Conservation (phyloP, 2,329 filamentous ascomycete genomes). For the Albifimbria verrucaria region DNA sequence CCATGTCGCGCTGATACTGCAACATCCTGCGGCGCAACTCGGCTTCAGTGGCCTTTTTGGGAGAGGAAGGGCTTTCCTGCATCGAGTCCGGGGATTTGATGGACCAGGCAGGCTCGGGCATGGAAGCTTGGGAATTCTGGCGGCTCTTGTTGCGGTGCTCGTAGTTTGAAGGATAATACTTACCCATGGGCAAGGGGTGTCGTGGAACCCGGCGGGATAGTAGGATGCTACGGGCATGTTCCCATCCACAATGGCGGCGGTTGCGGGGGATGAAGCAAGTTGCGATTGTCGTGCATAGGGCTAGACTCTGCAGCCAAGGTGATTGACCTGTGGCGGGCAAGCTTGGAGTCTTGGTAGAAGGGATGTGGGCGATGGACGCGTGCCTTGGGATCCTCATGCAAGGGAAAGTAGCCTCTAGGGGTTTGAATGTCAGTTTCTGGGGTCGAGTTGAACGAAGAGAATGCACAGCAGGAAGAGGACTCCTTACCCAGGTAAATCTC, state of each 20-base stretch:
- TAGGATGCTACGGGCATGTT: conserved; percentile 49
- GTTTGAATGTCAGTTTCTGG: too few species aligned
- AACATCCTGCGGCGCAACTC: conserved; percentile 50
- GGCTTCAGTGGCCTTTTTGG: conserved; percentile 20
- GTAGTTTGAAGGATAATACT: conserved; percentile 63
- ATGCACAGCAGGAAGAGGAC: neutral
- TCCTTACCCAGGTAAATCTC: conserved; percentile 55
- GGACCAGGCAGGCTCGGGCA: conserved; percentile 23
- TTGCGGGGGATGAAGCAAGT: conserved; percentile 22
- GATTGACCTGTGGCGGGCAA: conserved; percentile 33
- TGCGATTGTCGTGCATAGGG: conserved; percentile 21
- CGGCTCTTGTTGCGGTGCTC: conserved; percentile 35
- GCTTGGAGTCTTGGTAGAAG: conserved; percentile 41
- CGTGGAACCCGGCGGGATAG: conserved; percentile 45
- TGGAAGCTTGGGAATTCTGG: conserved; percentile 16
- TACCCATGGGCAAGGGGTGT: conserved; percentile 51
- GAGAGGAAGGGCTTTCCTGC: conserved; percentile 24
- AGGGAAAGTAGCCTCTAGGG: conserved; percentile 56
- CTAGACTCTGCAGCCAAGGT: conserved; percentile 27
- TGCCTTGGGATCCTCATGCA: conserved; percentile 52
- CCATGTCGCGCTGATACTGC: conserved; percentile 61
- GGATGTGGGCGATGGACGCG: conserved; percentile 49
- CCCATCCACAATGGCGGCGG: conserved; percentile 16
- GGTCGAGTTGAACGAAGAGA: conserved; percentile 5
- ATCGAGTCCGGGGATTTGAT: conserved; percentile 16